phyloP scores from a whole-genome alignment of 129 eudicot species.

The Kitagawia praeruptora region DNA sequence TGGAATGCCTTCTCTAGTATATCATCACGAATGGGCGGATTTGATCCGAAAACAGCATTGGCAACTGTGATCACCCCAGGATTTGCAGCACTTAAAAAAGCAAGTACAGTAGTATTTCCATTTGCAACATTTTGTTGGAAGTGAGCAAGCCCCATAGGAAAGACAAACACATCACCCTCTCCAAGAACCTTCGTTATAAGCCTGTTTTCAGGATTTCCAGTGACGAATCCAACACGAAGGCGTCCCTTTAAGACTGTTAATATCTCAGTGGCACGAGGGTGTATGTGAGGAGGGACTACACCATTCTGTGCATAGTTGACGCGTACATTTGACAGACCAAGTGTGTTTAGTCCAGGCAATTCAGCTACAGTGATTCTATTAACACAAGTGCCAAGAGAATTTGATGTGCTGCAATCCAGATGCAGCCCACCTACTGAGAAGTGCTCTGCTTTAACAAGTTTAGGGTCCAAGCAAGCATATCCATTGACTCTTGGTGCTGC shows the following conservation, averaged over 20 bases:
- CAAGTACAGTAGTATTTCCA: conserved; percentile 12
- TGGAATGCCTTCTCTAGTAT: conserved; percentile 29
- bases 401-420: conserved; percentile 21
- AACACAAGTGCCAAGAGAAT: conserved; percentile 9
- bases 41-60: conserved; percentile 25
- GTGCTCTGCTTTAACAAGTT: conserved; percentile 17
- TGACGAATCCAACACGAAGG: conserved; percentile 22
- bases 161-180: conserved; percentile 27
- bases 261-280: conserved; percentile 34
- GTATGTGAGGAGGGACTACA: conserved; percentile 27
- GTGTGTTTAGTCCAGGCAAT: conserved; percentile 32
- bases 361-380: conserved; percentile 19
- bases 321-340: conserved; percentile 20
- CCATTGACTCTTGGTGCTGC: conserved; percentile 22
- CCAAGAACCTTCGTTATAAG: conserved; percentile 16
- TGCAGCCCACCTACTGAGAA: conserved; percentile 22
- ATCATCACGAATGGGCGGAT: conserved; percentile 16
- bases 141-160: conserved; percentile 24
- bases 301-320: conserved; percentile 25
- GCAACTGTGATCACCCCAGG: conserved; percentile 22
- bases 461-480: conserved; percentile 23
- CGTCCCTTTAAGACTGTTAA: conserved; percentile 18
- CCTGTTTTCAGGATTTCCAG: conserved; percentile 21
- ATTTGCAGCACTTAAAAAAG: conserved; percentile 19
- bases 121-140: conserved; percentile 24